Evolutionary conservation across 495 filamentous ascomycete species (phyloP).

Genomic region (Xylaria castorea): DNA sequence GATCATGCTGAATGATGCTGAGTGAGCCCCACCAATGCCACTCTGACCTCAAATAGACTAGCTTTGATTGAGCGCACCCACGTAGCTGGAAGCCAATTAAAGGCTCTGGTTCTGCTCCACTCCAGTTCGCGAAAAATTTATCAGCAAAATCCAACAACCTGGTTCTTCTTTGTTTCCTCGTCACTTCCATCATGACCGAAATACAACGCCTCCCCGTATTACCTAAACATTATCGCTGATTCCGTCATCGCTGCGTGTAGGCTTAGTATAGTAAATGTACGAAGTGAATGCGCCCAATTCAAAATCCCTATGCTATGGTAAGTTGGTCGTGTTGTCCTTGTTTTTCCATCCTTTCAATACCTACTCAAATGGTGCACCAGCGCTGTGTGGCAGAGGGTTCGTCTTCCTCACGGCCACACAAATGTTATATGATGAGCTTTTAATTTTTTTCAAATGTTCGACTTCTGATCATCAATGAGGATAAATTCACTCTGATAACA

Average conservation of each 20-base stretch:
- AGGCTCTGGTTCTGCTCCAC: not conserved
- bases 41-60: not conserved
- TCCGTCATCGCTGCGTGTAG: too few species aligned
- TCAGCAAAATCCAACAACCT: not conserved
- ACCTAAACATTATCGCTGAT: not conserved
- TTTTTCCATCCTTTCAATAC: not conserved
- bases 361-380: not conserved
- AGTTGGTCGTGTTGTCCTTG: not conserved
- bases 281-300: not conserved
- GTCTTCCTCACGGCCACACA: conserved; percentile 16
- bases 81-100: not conserved
- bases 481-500: conserved; percentile 38
- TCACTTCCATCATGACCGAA: not conserved
- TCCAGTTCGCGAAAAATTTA: conserved; percentile 3
- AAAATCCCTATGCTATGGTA: not conserved
- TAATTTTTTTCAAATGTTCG: conserved; percentile 42
- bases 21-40: conserved; percentile 11
- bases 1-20: conserved; percentile 35
- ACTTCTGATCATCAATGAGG: conserved; percentile 44
- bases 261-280: not conserved
- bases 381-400: not conserved
- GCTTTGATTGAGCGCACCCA: not conserved
- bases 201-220: not conserved
- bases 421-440: conserved; percentile 40
- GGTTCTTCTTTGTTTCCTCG: not conserved